phyloP scores from a whole-genome alignment of 257 asterid species.

The Forsythia suspensa region DNA sequence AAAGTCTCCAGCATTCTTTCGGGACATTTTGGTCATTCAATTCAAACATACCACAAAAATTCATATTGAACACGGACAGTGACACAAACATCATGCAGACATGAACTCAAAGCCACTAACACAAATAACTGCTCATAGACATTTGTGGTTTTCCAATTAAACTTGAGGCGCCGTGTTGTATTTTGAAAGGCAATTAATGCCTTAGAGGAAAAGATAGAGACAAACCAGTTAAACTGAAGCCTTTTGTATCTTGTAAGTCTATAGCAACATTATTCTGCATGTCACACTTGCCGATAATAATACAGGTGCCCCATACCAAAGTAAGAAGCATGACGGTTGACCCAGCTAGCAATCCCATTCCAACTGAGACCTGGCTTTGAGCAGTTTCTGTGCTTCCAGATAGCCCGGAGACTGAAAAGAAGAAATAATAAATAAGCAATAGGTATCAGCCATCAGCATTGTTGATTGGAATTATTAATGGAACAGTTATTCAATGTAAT shows the following conservation, averaged over 20 bases:
- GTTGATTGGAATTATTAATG: not conserved
- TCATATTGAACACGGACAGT: not conserved
- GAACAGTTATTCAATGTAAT: not conserved
- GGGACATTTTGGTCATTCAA: not conserved
- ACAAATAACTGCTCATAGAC: not conserved
- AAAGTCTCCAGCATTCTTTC: not conserved
- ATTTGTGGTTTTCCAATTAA: not conserved
- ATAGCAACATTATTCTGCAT: conserved; percentile 44
- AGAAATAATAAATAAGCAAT: not conserved
- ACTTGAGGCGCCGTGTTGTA: not conserved
- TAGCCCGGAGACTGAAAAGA: conserved; percentile 77
- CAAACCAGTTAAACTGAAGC: conserved; percentile 71
- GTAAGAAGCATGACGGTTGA: conserved; percentile 96
- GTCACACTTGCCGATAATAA: conserved; percentile 83
- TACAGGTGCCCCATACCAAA: conserved; percentile 87
- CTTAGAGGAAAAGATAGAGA: conserved; percentile 20
- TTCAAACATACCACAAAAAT: not conserved
- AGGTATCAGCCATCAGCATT: not conserved
- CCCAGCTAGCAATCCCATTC: conserved; percentile 94
- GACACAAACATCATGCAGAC: not conserved
- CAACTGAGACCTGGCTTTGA: conserved; percentile 93
- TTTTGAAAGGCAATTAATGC: not conserved
- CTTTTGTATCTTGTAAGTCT: conserved; percentile 59
- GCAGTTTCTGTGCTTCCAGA: conserved; percentile 77
- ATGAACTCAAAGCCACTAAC: not conserved